Base-by-base conservation (phyloP, 331 rosid genomes). In the Acacia pycnantha region DNA sequence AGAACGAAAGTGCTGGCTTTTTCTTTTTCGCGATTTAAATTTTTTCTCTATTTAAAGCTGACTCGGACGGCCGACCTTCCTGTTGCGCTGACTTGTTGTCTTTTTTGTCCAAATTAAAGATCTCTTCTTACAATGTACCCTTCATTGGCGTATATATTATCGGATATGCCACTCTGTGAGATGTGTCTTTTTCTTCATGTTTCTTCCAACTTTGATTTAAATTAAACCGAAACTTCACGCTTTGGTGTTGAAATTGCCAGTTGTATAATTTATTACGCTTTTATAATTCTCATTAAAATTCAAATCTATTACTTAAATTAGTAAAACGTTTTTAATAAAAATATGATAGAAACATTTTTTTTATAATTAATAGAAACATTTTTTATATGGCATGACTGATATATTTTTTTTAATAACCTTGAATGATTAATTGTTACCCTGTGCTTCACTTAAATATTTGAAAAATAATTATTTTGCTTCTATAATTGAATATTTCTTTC, bases 51-150 rank as follows among this genome's bases (percentile, higher is more conserved):
- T 86, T 89, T 83, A 90, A 91, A 89, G 94, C 93, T 90, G 88
- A 73, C 77, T 88, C 83, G 90, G 89, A 73, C 88, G 87, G 93
- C 90, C 88, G 82, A 86, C 85, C 90, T 89, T 89, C 87, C 84
- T 76, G 88, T 85, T 89, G 84, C 90, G 94, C 92, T 89, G 92
- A 89, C 97, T 86, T 91, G 88, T 93, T 93, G 95, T 93, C 94
- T 77, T 88, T 90, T 91, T 83, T 41, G 70, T 74, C 47, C 82
- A 76, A 70, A 29, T 72, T 66, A 74, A 82, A 77, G 48, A 79
- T 12, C 4, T 11, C 1, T 0, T 3, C 1, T 79, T 56, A 24
- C 4, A 29, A 26, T 24, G 31, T 79, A 51, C 86, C 88, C 79
- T 79, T 74, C 0, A 1, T 33, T 15, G 12, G 1, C 1, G 43